These are phyloP conservation scores for Mariannaea sp. DNA, from an alignment of 2,329 filamentous ascomycete genomes.

Conservation along the genomic window DNA sequence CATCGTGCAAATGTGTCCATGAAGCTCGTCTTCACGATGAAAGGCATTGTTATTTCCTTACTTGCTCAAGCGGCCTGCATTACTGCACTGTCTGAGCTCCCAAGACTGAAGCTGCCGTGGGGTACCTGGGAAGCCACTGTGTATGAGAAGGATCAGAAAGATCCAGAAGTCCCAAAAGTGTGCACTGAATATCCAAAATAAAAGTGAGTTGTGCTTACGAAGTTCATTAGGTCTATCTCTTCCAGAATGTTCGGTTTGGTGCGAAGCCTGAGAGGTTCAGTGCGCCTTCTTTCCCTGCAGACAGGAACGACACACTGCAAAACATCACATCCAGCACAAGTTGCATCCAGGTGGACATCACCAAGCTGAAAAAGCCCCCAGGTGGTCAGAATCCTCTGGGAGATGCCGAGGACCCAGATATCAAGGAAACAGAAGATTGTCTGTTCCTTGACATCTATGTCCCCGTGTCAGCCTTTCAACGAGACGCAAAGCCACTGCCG, in stretches of 20 bases:
- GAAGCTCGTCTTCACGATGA: too few relatives aligned
- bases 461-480: constrained; percentile 47
- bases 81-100: not conserved
- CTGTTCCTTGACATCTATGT: constrained; percentile 56
- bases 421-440: constrained; percentile 48
- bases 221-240: constrained; percentile 11
- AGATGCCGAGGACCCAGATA: not conserved
- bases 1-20: too few relatives aligned
- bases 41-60: too few relatives aligned
- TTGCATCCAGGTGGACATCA: constrained; percentile 9
- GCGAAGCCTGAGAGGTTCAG: constrained; percentile 9
- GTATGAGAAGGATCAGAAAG: not conserved
- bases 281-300: not conserved
- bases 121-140: constrained; percentile 1
- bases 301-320: constrained; percentile 1
- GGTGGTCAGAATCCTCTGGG: not conserved
- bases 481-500: constrained; percentile 45
- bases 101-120: constrained; percentile 1
- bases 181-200: not conserved
- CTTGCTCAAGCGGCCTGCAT: not conserved
- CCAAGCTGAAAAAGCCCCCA: not conserved
- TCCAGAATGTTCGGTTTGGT: constrained; percentile 19
- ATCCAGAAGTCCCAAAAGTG: not conserved
- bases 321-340: not conserved
- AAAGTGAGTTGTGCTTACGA: not conserved